Base-by-base conservation (phyloP, 192 early-diverging fungal species). In the Allomyces arbusculus region DNA sequence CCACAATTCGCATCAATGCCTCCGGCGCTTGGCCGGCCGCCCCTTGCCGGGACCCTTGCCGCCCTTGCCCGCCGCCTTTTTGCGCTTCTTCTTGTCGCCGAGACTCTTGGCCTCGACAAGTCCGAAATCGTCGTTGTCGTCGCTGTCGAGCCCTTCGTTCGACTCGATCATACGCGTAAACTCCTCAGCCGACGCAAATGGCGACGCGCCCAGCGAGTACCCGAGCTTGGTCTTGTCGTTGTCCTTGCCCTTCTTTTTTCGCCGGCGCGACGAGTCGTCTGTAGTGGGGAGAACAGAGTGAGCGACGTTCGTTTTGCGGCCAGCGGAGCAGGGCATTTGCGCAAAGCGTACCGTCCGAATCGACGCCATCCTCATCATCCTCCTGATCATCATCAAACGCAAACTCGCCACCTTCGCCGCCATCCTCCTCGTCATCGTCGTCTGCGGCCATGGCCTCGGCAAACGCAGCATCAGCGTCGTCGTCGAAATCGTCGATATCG, bases 401-500 rank as follows among this genome's bases (percentile, higher is more conserved):
- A 64, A 20, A 7, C 26, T 71, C 58, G 14, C 65, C 62, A 24
- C 68, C 73, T 61, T 66, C 71, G 44, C 73, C 73, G n/a, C 65
- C 70, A 7, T 75, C 74, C 4, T 69, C 72, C 62, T 75, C 69
- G 11, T 72, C 77, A 1, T 74, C 69, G 20, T 69, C 62, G 22
- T 63, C 65, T n/a, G 72, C 64, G 64, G 74, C 75, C 20, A 68
- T 67, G 2, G 72, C 71, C 45, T 76, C 23, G 23, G 69, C 81
- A 67, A 83, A 62, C 25, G 82, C 74, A 14, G 66, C 75, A 28
- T 76, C 69, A 19, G 74, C 79, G 14, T 76, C 70, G 22, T 73
- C 69, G 24, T 81, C 76, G 1, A 71, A 78, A 65, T 76, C 73
- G n/a, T 83, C 77, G 22, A 74, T 74, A 11, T 77, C 80, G 33